phyloP scores from a whole-genome alignment of 1,284 basidiomycete species.

The Rugosomyces carneus region DNA sequence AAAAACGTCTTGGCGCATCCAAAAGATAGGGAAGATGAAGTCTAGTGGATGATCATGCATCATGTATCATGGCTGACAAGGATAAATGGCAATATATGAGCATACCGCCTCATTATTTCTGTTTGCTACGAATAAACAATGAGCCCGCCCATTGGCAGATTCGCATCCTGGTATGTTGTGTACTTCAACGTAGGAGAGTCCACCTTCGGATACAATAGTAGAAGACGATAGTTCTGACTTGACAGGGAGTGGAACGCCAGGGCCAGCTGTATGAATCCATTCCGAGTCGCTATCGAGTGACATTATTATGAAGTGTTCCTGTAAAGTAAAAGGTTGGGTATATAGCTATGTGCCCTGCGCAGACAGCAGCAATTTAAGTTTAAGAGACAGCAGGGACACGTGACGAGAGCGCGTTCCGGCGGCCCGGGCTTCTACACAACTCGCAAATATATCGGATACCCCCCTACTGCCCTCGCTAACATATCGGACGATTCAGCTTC shows the following conservation, averaged over 20 bases:
- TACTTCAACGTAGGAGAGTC: conserved; percentile 5
- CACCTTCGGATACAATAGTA: background rate
- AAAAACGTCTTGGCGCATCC: conserved; percentile 5
- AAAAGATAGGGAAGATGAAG: conserved; percentile 5
- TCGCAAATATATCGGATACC: conserved; percentile 18
- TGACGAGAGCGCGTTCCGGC: too few relatives aligned
- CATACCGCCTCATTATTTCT: conserved; percentile 3
- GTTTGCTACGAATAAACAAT: conserved; percentile 4
- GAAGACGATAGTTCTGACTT: conserved; percentile 1
- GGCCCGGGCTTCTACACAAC: too few relatives aligned
- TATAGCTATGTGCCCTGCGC: too few relatives aligned
- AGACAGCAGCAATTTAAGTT: too few relatives aligned
- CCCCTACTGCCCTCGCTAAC: conserved; percentile 9
- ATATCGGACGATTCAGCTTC: too few relatives aligned
- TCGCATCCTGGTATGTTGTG: background rate
- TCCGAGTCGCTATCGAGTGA: background rate
- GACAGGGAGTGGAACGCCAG: conserved; percentile 2
- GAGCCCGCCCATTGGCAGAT: background rate
- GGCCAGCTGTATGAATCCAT: conserved; percentile 8
- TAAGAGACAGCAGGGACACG: too few relatives aligned
- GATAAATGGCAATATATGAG: background rate
- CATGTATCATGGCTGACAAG: too few relatives aligned
- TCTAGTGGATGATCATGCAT: background rate
- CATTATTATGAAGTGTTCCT: conserved; percentile 5
- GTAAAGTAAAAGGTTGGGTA: conserved; percentile 3